Evolutionary conservation across 306 rosid genomes (phyloP), one percentile per base, ranked within the genome.

Genomic region (Alnus glutinosa): DNA sequence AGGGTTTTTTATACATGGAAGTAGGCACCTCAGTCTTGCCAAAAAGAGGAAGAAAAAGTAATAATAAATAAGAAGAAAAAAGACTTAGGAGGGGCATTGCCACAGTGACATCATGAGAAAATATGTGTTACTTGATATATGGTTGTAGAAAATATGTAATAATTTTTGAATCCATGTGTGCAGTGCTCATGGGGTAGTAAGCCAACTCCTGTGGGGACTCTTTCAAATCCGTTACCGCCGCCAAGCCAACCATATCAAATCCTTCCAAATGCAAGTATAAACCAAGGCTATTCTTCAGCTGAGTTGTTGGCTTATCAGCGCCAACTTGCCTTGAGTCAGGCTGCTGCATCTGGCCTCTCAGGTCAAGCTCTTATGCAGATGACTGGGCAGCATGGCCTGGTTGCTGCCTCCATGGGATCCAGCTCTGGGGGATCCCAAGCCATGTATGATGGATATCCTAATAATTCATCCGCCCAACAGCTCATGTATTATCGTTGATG

Each of bases 241-340:
- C 91, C 91, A 28, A 78, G 85, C 67, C 93, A 91, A 75, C 90
- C 93, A 28, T 91, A 89, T 79, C 96, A 87, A 80, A 77, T 91
- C 46, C 91, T 91, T 79, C 91, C 93, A 3, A 78, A 83, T 59
- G 86, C 89, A 2, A 86, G 89, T 63, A 83, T 91, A 88, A 91
- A 91, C 85, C 96, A 84, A 77, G 92, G 89, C 76, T 89, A 87
- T 82, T 87, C 96, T 77, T 87, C 93, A 0, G 88, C 96, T 7
- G 96, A 91, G 79, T 71, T 91, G 74, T 78, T 91, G 88, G 93
- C 92, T 57, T 91, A 91, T 79, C 89, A 88, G 85, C 92, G 96
- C 75, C 96, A 89, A 79, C 87, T 91, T 78, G 96, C 96, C 75
- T 50, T 91, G 51, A 87, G 85, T 80, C 93, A 89, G 85, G 92